Evolutionary conservation across 805 yeast genomes (phyloP).

Genomic region (Teunomyces panamensis): DNA sequence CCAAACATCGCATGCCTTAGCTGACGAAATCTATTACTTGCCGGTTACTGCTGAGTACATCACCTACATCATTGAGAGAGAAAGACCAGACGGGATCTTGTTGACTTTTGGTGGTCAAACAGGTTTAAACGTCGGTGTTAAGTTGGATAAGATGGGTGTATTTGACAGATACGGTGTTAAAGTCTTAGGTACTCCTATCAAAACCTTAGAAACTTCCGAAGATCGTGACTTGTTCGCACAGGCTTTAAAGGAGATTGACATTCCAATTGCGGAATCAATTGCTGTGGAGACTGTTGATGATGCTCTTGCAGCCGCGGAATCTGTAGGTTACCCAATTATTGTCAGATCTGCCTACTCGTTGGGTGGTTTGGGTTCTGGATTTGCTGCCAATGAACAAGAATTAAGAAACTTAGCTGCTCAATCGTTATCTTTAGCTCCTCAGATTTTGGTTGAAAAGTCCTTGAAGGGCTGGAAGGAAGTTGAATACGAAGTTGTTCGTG

Average conservation of each 20-base stretch:
- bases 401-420: slow-evolving; percentile 84
- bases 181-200: slow-evolving; percentile 96
- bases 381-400: slow-evolving; percentile 81
- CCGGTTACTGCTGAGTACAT: slow-evolving; percentile 98
- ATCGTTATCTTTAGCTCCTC: slow-evolving; percentile 87
- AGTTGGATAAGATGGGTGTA: slow-evolving; percentile 91
- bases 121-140: slow-evolving; percentile 92
- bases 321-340: slow-evolving; percentile 91
- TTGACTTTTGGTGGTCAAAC: slow-evolving; percentile 99
- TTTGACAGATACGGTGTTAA: slow-evolving; percentile 87
- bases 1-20: slow-evolving; percentile 92
- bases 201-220: slow-evolving; percentile 93
- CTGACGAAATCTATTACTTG: slow-evolving; percentile 91
- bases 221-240: slow-evolving; percentile 95
- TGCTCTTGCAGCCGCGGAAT: slow-evolving; percentile 84
- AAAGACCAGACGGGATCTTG: slow-evolving; percentile 92
- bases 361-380: slow-evolving; percentile 98
- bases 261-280: slow-evolving; percentile 94
- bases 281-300: slow-evolving; percentile 94
- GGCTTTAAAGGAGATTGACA: slow-evolving; percentile 91
- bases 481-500: slow-evolving; percentile 97
- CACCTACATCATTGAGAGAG: slow-evolving; percentile 91
- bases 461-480: slow-evolving; percentile 99
- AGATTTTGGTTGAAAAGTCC: slow-evolving; percentile 93
- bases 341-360: slow-evolving; percentile 96